Conservation (phyloP, 2,329 filamentous ascomycete species). For the Fusarium camptoceras region DNA sequence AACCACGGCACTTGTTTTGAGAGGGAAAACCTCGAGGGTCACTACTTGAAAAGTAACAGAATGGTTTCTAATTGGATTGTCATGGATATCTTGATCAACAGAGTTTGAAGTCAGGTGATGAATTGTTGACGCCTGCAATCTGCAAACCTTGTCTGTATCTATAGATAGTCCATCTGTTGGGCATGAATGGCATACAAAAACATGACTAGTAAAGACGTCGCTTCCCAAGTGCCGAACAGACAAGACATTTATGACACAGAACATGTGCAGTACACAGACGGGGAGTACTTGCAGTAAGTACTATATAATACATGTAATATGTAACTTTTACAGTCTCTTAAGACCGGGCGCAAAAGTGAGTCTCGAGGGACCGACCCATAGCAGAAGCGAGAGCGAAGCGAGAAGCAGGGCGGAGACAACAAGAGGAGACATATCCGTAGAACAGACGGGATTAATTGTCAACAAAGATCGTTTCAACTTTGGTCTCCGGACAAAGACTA, state of each 20-base stretch:
- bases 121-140: constrained; percentile 42
- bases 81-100: constrained; percentile 12
- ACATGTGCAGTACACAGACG: constrained; percentile 22
- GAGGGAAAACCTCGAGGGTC: not conserved
- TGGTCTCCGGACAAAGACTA: not conserved
- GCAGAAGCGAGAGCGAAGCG: constrained; percentile 19
- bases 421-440: not conserved
- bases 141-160: constrained; percentile 25
- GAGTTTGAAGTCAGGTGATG: constrained; percentile 46
- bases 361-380: not conserved
- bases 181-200: constrained; percentile 1
- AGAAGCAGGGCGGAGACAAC: constrained; percentile 9
- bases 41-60: not conserved
- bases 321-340: constrained; percentile 1
- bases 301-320: constrained; percentile 4
- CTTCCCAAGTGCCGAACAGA: constrained; percentile 30
- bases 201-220: constrained; percentile 6
- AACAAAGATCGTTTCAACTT: constrained; percentile 1
- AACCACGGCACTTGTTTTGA: constrained; percentile 31
- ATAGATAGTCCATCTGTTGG: not conserved
- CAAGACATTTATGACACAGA: constrained; percentile 9
- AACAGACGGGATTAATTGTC: constrained; percentile 10
- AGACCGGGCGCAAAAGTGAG: constrained; percentile 36
- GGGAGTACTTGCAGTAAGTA: constrained; percentile 1
- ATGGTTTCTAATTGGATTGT: not conserved